These are phyloP conservation scores for Glonium stellatum DNA, from an alignment of 495 filamentous ascomycete genomes.

Conservation along the genomic window DNA sequence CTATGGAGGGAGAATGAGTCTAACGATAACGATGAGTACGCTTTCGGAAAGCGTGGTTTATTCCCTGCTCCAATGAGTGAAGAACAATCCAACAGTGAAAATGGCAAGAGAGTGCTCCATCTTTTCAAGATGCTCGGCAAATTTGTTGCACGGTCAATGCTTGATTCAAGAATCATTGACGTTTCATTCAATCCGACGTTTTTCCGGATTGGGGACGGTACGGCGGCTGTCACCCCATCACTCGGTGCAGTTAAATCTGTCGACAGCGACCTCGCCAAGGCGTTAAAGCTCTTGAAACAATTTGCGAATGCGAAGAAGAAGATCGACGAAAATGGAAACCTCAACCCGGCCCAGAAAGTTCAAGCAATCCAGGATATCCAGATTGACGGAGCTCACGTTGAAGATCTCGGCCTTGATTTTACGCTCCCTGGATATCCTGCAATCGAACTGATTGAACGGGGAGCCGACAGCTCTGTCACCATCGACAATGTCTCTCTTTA, in stretches of 20 bases:
- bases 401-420: conserved; percentile 88
- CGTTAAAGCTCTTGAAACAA: conserved; percentile 79
- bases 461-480: conserved; percentile 65
- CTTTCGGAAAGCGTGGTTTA: conserved; percentile 75
- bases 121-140: conserved; percentile 93
- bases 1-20: conserved; percentile 91
- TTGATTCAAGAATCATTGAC: conserved; percentile 96
- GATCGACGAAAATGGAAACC: conserved; percentile 60
- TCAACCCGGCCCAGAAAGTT: conserved; percentile 62
- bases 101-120: conserved; percentile 74
- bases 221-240: conserved; percentile 68
- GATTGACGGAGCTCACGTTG: conserved; percentile 67
- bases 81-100: conserved; percentile 62
- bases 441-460: conserved; percentile 75
- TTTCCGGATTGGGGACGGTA: conserved; percentile 83
- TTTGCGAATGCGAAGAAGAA: conserved; percentile 76
- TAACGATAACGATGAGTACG: conserved; percentile 69
- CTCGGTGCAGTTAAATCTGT: conserved; percentile 89
- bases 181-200: conserved; percentile 96
- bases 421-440: conserved; percentile 87
- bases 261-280: conserved; percentile 76
- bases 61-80: conserved; percentile 92
- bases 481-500: conserved; percentile 87
- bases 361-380: conserved; percentile 58
- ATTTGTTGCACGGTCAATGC: conserved; percentile 96